Conservation (phyloP, 2,329 filamentous ascomycete species). For the Colletotrichum spinosum region DNA sequence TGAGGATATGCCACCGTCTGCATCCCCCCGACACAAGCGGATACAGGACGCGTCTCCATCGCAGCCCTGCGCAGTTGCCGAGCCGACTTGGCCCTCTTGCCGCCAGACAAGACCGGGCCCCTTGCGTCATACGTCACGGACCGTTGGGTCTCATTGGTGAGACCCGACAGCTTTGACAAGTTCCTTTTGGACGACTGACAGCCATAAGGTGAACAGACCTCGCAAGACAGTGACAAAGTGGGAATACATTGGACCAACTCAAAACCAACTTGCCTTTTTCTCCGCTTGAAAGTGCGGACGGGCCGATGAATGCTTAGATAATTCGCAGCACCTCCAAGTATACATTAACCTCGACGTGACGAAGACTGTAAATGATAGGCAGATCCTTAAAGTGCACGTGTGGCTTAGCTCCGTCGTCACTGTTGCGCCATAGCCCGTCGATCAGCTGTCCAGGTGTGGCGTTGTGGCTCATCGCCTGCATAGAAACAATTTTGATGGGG, state of each 20-base stretch:
- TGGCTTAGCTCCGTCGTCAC: constrained; percentile 30
- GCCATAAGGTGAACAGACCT: neutral
- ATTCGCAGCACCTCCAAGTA: constrained; percentile 19
- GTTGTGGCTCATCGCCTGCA: constrained; percentile 31
- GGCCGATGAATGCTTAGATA: constrained; percentile 22
- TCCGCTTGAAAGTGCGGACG: constrained; percentile 17
- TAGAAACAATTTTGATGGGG: neutral
- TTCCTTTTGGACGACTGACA: constrained; percentile 3
- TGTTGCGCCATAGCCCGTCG: constrained; percentile 4
- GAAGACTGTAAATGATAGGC: constrained; percentile 11
- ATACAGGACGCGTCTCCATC: constrained; percentile 34
- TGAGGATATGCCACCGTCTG: constrained; percentile 17
- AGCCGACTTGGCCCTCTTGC: constrained; percentile 32
- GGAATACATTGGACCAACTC: neutral
- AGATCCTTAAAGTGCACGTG: constrained; percentile 9
- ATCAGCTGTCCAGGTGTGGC: constrained; percentile 28
- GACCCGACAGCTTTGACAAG: constrained; percentile 14
- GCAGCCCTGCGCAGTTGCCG: constrained; percentile 30
- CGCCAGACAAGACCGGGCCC: constrained; percentile 27
- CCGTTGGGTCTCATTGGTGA: constrained; percentile 26
- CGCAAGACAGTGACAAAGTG: neutral
- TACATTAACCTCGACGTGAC: neutral
- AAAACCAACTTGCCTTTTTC: constrained; percentile 5
- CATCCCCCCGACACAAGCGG: constrained; percentile 24
- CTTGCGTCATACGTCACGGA: constrained; percentile 32